Base-by-base conservation (phyloP, 2,329 filamentous ascomycete species). In the Corniculantispora saksenae region DNA sequence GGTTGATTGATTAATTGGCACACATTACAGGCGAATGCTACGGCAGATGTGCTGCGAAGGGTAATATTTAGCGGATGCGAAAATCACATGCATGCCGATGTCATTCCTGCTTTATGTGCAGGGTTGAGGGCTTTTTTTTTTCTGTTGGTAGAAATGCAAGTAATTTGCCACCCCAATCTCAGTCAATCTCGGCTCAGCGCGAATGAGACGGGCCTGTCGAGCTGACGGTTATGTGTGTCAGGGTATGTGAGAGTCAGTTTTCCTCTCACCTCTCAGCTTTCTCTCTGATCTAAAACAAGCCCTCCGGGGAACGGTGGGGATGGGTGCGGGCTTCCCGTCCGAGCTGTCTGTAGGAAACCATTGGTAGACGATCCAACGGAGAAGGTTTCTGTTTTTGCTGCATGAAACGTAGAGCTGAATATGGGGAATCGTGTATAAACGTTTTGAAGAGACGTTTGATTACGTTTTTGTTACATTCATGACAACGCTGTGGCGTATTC, bases 121-220 rank as follows among this genome's bases (percentile, higher is more conserved):
- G 38, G 38, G 38, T 43, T 19, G 38, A 43, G 17, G 38, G 17
- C 17, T 13, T 32, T 32, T 43, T 43, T 43, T 43, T 43, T 43
- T 13, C 38, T 13, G 17, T 43, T 19, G 38, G 32, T 32, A 32
- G 10, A 13, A 4, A 43, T 43, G 35, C 35, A 56, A 40, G 54
- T 23, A 43, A 43, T 45, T 57, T 57, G 43, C 57, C 57, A 59
- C 54, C 38, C 25, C 25, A 23, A 57, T 50, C 56, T 59, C 56
- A 48, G 27, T 13, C 56, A 43, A 59, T 50, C 45, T 50, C 29
- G 45, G 43, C 56, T n/a, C 35, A 43, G 23, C 54, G 38, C 38
- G 54, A 40, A 57, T 57, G 35, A 43, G 10, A 17, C 48, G 48
- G 38, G 48, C 48, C 25, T 27, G 48, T 13, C 48, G 25, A 51